phyloP scores from a whole-genome alignment of 345 rosid species.

The Populus tremula region DNA sequence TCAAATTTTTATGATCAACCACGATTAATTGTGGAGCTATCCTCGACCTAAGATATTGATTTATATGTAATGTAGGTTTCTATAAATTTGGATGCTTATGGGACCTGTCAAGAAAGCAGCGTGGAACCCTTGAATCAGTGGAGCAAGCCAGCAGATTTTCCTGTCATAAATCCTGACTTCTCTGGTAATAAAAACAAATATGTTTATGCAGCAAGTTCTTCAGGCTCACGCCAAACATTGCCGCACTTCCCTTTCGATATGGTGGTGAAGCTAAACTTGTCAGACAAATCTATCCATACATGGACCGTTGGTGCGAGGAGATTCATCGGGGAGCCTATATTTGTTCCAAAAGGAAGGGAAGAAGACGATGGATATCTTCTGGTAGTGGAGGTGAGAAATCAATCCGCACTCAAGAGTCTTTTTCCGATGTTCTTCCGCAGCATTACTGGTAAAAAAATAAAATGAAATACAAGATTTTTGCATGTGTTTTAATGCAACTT shows the following conservation, averaged over 20 bases:
- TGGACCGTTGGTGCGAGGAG: constrained; percentile 67
- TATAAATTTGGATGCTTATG: constrained; percentile 47
- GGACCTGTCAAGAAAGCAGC: constrained; percentile 44
- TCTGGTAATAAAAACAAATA: constrained; percentile 54
- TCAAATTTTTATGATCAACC: no score
- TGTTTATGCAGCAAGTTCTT: constrained; percentile 61
- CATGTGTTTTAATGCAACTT: no score
- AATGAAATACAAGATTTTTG: no score
- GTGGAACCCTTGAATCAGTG: constrained; percentile 52
- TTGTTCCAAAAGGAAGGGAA: constrained; percentile 48
- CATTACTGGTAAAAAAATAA: no score
- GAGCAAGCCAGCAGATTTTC: constrained; percentile 74
- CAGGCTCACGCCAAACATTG: constrained; percentile 58
- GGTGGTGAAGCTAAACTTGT: constrained; percentile 59
- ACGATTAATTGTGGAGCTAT: no score
- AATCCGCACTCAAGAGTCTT: no score
- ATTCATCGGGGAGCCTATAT: constrained; percentile 84
- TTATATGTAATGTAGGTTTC: constrained; percentile 36
- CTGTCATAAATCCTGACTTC: constrained; percentile 52
- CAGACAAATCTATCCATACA: constrained; percentile 25
- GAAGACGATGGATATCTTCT: constrained; percentile 83
- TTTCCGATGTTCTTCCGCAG: no score
- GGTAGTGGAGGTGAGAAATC: constrained; percentile 64
- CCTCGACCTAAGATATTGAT: background rate
- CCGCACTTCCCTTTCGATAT: constrained; percentile 85